Evolutionary conservation across 345 rosid species (phyloP), one percentile per base, ranked within the genome.

Genomic region (Lumnitzera racemosa): DNA sequence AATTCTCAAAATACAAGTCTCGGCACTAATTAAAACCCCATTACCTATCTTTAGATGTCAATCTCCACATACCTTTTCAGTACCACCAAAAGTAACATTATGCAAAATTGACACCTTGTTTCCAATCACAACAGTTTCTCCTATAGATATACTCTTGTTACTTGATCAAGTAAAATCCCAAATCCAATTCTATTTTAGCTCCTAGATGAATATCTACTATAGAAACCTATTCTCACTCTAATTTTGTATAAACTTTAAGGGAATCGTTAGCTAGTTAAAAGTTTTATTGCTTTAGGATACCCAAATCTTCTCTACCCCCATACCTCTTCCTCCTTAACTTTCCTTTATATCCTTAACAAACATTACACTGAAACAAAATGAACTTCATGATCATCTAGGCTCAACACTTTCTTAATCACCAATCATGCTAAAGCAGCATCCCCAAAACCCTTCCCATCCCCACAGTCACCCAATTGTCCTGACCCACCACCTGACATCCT

Each of bases 171-270:
- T 61, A 94, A 68, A 14, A 94, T 72, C 67, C 95, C 97, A 0
- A 67, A 59, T 25, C 97, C 97, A 5, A 94, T 81, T 64, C 67
- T 76, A 20, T 20, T 20, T 20, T 20, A 2, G 97, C 97, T 1
- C 99, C 99, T 1, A 96, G 99, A 75, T 94, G 99, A 50, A 94
- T 89, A 66, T 94, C 97, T 13, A 87, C 91, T 0, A 83, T 83
- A n/a, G 85, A 89, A 43, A 83, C 82, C 50, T 85, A 95, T 0
- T 0, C 88, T 83, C 2, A 80, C 95, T 63, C 96, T 72, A 20
- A 67, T 79, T 92, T 61, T 92, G 96, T 6, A 89, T 84, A 20
- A 20, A 20, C 20, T 20, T 20, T 20, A 20, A 20, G 20, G 20
- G 20, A 20, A 1, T 1, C 1, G 1, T 20, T 20, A 20, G 20